These are phyloP conservation scores for Yamadazyma siamensis DNA, from an alignment of 1,139 yeast species.

Conservation along the genomic window DNA sequence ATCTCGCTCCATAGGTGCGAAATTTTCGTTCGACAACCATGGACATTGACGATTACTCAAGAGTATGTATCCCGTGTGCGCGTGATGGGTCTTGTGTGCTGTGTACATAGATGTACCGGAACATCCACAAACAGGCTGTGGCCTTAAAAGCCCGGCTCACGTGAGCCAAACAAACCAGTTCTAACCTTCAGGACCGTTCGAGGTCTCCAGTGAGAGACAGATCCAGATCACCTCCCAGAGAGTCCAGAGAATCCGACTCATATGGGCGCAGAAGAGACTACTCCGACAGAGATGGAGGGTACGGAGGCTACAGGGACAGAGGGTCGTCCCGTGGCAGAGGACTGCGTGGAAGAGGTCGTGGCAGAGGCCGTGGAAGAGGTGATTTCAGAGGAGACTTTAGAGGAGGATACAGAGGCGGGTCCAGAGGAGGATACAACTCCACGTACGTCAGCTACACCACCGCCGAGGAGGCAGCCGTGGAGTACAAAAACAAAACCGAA, in stretches of 20 bases:
- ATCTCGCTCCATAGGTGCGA: too few species aligned
- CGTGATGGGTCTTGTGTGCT: too few species aligned
- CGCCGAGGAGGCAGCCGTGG: conserved; percentile 25
- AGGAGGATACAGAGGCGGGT: conserved; percentile 16
- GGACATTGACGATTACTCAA: conserved; percentile 55
- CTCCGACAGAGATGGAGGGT: conserved; percentile 14
- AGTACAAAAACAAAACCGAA: conserved; percentile 42
- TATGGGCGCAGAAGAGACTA: conserved; percentile 15
- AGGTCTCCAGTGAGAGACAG: conserved; percentile 45
- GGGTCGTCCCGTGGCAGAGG: too few species aligned
- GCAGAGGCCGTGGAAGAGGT: conserved; percentile 16
- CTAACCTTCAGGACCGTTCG: conserved; percentile 44
- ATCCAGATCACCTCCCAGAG: conserved; percentile 29
- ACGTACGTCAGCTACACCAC: conserved; percentile 19
- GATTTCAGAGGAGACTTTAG: conserved; percentile 20
- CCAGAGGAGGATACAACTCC: conserved; percentile 14
- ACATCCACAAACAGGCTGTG: too few species aligned
- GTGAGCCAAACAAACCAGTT: too few species aligned
- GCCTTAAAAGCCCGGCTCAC: too few species aligned
- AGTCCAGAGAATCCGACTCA: conserved; percentile 5
- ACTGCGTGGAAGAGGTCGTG: conserved; percentile 19
- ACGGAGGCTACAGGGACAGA: conserved; percentile 14
- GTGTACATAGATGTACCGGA: too few species aligned
- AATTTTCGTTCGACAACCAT: conserved; percentile 19
- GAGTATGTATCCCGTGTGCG: conserved; percentile 46